Base-by-base conservation (phyloP, 768 basidiomycete species). In the Sporobolomyces phaffii region DNA sequence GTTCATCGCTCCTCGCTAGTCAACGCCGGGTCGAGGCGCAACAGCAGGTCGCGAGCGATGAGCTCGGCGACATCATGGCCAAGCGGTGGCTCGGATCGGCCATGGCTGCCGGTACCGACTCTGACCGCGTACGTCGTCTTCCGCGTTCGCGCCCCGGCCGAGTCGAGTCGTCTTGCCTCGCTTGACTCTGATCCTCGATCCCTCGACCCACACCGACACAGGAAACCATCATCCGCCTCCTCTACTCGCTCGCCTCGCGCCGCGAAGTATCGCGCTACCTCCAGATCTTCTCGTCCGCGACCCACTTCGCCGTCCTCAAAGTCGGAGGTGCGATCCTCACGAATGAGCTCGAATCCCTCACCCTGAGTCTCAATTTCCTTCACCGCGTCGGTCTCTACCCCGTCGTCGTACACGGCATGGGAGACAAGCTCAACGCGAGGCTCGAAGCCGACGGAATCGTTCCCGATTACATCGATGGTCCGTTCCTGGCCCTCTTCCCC, bases 321-420 rank as follows among this genome's bases (percentile, higher is more conserved):
- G 86, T 99, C 73, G 96, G 96, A 65, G 96, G 96, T 51, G 94
- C 90, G 11, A 93, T 98, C 47, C 83, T 99, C 9, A 80, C 79
- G 60, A 88, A 87, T 74, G 85, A 98, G 65, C 80, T 97, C 58
- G 88, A 97, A 69, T 93, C 97, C 72, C 86, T 99, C 51, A 92
- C 93, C 7, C 85, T 93, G 56, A 94, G 89, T 70, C 83, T 99
- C 73, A 93, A 91, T 79, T 99, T 98, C 82, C 82, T 99, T 65
- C 94, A 94, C 80, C 86, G 92, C 36, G 88, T 99, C 53, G 96
- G 96, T 5, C 84, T 99, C n/a, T 99, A 94, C 80, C 96, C 96
- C 0, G 88, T 99, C 65, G 86, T 99, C 54, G 83, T 99, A 8
- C 96, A 99, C 80, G 96, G 96, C 54, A 94, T 87, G 67, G 94